Evolutionary conservation across 768 basidiomycete genomes (phyloP).

Genomic region (Gelatoporia subvermispora): DNA sequence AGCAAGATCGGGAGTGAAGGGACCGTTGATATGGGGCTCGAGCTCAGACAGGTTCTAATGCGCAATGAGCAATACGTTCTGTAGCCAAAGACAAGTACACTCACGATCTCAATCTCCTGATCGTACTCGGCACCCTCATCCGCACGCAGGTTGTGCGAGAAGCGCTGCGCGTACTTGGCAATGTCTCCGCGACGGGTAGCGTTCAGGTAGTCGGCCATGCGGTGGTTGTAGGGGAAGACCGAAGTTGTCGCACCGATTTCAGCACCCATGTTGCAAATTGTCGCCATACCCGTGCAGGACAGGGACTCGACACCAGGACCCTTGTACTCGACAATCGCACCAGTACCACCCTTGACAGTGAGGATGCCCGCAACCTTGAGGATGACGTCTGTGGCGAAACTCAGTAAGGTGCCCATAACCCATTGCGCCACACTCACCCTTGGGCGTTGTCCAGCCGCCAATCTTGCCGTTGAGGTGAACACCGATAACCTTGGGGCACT

Average conservation of each 20-base stretch:
- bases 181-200: conserved; percentile 92
- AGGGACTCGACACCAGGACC: conserved; percentile 94
- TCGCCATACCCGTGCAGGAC: conserved; percentile 98
- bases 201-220: conserved; percentile 90
- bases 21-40: conserved; percentile 99
- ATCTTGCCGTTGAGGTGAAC: conserved; percentile 96
- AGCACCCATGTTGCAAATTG: conserved; percentile 99
- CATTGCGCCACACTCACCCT: conserved; percentile 49
- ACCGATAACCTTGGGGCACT: conserved; percentile 99
- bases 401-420: neutral
- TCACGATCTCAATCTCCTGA: conserved; percentile 84
- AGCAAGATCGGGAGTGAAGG: conserved; percentile 99
- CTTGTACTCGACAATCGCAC: conserved; percentile 96
- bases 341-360: conserved; percentile 99
- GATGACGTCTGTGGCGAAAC: conserved; percentile 70
- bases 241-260: conserved; percentile 99
- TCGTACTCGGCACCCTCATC: conserved; percentile 92
- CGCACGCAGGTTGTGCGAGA: conserved; percentile 85
- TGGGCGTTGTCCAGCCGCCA: conserved; percentile 94
- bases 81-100: conserved; percentile 22
- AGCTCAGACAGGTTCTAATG: conserved; percentile 87
- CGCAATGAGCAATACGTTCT: neutral
- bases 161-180: conserved; percentile 82
- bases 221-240: conserved; percentile 95
- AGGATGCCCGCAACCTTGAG: conserved; percentile 98